These are phyloP conservation scores for Entomortierella chlamydospora DNA, from an alignment of 192 early-diverging fungal genomes.

Conservation along the genomic window DNA sequence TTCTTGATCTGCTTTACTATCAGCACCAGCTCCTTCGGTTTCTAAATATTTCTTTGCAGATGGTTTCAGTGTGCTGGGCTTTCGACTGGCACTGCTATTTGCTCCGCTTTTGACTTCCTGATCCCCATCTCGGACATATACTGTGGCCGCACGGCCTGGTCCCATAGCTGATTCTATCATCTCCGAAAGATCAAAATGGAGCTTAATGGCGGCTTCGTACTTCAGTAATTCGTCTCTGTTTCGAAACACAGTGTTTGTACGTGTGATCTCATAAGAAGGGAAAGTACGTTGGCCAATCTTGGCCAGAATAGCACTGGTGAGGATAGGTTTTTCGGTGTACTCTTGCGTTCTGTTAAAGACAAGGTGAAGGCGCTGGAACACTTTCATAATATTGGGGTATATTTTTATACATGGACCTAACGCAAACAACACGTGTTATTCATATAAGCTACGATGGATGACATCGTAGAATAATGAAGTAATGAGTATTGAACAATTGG, in stretches of 20 bases:
- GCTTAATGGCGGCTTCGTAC: constrained; percentile 57
- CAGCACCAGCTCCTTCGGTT: background rate
- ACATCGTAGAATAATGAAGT: too few relatives aligned
- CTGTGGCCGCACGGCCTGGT: constrained; percentile 7
- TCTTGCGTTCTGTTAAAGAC: constrained; percentile 53
- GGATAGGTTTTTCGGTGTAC: constrained; percentile 23
- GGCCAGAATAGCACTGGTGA: constrained; percentile 56
- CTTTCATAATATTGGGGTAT: constrained; percentile 21
- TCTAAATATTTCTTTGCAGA: background rate
- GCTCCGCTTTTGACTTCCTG: background rate
- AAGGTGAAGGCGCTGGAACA: constrained; percentile 58
- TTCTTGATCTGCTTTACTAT: background rate
- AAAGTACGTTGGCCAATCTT: constrained; percentile 54
- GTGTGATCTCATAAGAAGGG: constrained; percentile 51
- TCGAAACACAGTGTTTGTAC: constrained; percentile 47
- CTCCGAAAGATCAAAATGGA: constrained; percentile 35
- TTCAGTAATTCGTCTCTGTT: constrained; percentile 48
- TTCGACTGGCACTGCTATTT: background rate
- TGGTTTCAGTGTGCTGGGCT: background rate
- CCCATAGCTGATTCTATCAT: constrained; percentile 40
- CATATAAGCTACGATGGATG: background rate
- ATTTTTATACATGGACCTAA: constrained; percentile 59
- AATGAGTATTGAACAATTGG: too few relatives aligned
- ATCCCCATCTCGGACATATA: constrained; percentile 37
- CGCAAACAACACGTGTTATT: background rate